Conservation (phyloP, 148 eudicot genomes). For the Hydrangea macrophylla region DNA sequence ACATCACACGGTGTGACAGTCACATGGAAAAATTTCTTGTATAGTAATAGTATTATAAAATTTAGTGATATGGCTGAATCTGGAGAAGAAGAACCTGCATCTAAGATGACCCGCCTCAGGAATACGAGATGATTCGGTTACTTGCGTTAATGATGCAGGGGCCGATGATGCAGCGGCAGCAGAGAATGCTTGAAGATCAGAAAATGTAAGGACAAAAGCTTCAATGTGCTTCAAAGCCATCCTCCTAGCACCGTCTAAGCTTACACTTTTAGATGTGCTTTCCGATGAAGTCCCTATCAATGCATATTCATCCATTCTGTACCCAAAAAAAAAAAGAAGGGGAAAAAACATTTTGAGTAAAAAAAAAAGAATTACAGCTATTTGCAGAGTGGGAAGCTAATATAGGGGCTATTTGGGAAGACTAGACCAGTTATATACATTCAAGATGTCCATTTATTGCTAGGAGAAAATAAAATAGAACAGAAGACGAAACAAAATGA, state of each 20-base stretch:
- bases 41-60: too few relatives aligned
- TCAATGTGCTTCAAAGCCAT: constrained; percentile 87
- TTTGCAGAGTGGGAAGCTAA: not conserved
- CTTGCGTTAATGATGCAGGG: constrained; percentile 74
- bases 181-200: constrained; percentile 66
- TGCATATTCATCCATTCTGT: constrained; percentile 91
- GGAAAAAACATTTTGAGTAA: not conserved
- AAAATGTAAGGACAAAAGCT: constrained; percentile 63
- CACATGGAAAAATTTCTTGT: too few relatives aligned
- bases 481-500: too few relatives aligned
- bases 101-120: constrained; percentile 94
- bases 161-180: constrained; percentile 73
- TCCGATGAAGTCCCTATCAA: constrained; percentile 60
- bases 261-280: constrained; percentile 60
- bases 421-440: too few relatives aligned
- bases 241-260: constrained; percentile 68
- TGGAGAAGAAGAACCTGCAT: constrained; percentile 67
- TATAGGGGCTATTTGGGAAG: too few relatives aligned
- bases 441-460: not conserved
- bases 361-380: not conserved
- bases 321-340: constrained; percentile 6
- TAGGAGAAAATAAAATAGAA: too few relatives aligned
- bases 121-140: constrained; percentile 77
- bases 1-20: too few relatives aligned
- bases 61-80: too few relatives aligned